Percentiles rank a stretch among this genome's conserved stretches.
Conservation (phyloP, 176 grass and related monocot species). For the Hordeum marinum region DNA sequence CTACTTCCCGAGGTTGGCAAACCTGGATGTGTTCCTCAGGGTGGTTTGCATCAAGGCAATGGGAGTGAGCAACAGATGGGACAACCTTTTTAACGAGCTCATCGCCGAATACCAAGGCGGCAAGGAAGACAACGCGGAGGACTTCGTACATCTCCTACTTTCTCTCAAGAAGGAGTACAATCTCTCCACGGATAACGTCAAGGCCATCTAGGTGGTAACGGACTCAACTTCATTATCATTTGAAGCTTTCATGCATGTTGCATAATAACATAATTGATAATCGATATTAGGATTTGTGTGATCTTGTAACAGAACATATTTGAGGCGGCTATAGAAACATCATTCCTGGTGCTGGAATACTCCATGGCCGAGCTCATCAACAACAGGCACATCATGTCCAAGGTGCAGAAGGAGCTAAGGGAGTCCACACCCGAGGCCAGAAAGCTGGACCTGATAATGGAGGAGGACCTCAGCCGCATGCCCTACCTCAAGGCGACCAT, state of each 20-base stretch:
- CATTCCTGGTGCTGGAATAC: slow-evolving; percentile 36
- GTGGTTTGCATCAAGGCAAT: slow-evolving; percentile 18
- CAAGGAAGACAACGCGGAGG: not conserved
- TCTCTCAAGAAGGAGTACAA: not conserved
- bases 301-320: slow-evolving; percentile 37
- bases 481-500: not conserved
- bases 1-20: not conserved
- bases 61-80: slow-evolving; percentile 5
- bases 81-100: slow-evolving; percentile 27
- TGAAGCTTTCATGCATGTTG: no score
- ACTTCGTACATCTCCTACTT: not conserved
- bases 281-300: no score
- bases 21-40: not conserved
- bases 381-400: slow-evolving; percentile 22
- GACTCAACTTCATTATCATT: not conserved
- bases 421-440: not conserved
- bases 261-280: no score
- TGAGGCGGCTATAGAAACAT: slow-evolving; percentile 33
- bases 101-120: not conserved
- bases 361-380: slow-evolving; percentile 38
- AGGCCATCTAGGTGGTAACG: not conserved
- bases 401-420: slow-evolving; percentile 29
- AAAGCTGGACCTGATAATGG: not conserved
- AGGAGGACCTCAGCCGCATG: slow-evolving; percentile 16
- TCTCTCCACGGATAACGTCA: not conserved